Evolutionary conservation across 345 rosid species (phyloP), one percentile per base, ranked within the genome.

Genomic region (Citrus cavaleriei): DNA sequence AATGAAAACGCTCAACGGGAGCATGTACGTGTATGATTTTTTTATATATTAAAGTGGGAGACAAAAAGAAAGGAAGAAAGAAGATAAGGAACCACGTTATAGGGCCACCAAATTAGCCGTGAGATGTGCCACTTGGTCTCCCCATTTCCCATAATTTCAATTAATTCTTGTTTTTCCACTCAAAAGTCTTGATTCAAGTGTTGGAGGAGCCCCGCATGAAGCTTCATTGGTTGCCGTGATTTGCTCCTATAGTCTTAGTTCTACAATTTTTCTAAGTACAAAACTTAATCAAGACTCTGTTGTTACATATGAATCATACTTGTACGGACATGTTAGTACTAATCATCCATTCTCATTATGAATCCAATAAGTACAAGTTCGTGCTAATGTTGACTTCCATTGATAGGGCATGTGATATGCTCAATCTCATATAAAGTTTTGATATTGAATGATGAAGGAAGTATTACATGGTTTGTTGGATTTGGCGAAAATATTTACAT

Each of bases 81-180:
- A 68, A 27, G 68, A 57, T 5, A n/a, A 34, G 74, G 46, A 57
- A 6, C 55, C 85, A 70, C 67, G 81, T 68, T 81, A 57, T 63
- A 34, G 60, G 69, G 12, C 70, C 85, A 79, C 46, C 35, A 71
- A 75, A 51, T 74, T 40, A 75, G 88, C 77, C 84, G 84, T 58
- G 83, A 69, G 76, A 72, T 40, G 79, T 73, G 86, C 76, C 77
- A 25, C 58, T 18, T 25, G 78, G 86, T 85, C 68, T 67, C 13
- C 22, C 3, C 42, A 34, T 34, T 70, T 32, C 51, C 32, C 37
- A 59, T 59, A 37, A 46, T 59, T 10, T 14, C 4, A 22, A 24
- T 6, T 35, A 46, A 46, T 46, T 46, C 51, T 22, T n/a, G 16
- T 7, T 34, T 58, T 59, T 37, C 67, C 13, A 73, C 54, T 37